A percentile compares a stretch with the other conserved stretches of the same genome.
Conservation (phyloP, 306 rosid genomes). For the Begonia fuchsioides region DNA sequence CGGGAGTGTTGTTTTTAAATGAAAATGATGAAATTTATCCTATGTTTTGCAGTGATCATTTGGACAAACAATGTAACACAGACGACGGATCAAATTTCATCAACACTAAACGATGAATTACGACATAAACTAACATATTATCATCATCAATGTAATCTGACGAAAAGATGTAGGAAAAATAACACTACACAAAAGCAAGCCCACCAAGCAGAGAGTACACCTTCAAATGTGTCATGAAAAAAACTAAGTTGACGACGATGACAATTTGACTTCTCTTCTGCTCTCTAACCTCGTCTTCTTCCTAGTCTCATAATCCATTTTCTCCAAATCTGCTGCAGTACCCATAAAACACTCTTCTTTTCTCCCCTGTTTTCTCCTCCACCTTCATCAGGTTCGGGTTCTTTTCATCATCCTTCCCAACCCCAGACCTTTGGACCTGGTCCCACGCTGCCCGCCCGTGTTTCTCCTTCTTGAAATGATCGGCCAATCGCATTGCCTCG, state of each 20-base stretch:
- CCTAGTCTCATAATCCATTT: conserved; percentile 77
- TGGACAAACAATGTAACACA: too few relatives aligned
- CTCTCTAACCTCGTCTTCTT: conserved; percentile 68
- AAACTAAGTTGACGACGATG: conserved; percentile 8
- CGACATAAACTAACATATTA: too few relatives aligned
- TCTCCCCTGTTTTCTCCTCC: conserved; percentile 61
- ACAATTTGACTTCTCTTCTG: conserved; percentile 40
- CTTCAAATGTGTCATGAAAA: not conserved
- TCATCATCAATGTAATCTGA: too few relatives aligned
- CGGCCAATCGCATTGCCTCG: conserved; percentile 71
- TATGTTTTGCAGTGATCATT: too few relatives aligned
- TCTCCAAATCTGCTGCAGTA: conserved; percentile 80
- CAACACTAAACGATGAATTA: too few relatives aligned
- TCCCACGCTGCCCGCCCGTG: conserved; percentile 76
- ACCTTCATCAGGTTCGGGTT: conserved; percentile 63
- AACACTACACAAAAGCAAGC: too few relatives aligned
- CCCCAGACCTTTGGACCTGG: conserved; percentile 36
- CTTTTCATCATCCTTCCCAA: conserved; percentile 71
- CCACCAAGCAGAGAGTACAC: not conserved
- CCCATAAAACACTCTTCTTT: conserved; percentile 69
- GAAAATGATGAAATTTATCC: too few relatives aligned
- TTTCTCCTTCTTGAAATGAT: conserved; percentile 56
- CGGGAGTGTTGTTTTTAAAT: too few relatives aligned
- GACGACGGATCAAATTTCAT: too few relatives aligned
- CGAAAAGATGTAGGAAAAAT: too few relatives aligned